These are phyloP conservation scores for Circinella minor DNA, from an alignment of 371 early-diverging fungal genomes.

Conservation along the genomic window DNA sequence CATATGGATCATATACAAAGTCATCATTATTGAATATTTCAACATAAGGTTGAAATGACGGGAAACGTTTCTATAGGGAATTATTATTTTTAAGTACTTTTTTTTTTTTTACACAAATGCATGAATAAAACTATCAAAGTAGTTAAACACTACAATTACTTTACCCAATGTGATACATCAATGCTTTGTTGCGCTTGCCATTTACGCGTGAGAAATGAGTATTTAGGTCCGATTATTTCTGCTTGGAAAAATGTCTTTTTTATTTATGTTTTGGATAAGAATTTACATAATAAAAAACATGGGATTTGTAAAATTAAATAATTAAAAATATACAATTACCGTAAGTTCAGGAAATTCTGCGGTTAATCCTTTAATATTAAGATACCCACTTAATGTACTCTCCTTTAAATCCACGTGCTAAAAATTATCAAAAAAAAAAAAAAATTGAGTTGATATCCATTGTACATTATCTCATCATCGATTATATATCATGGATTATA, in stretches of 20 bases:
- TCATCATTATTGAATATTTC: conserved; percentile 72
- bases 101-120: no score
- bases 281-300: no score
- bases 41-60: conserved; percentile 67
- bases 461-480: no score
- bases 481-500: no score
- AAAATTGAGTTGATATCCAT: no score
- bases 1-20: conserved; percentile 70
- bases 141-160: conserved; percentile 6
- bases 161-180: conserved; percentile 86
- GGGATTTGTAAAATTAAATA: no score
- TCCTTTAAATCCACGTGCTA: conserved; percentile 74
- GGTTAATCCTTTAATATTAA: conserved; percentile 76
- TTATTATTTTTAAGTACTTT: neutral
- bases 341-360: conserved; percentile 63
- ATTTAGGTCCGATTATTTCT: conserved; percentile 80
- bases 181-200: conserved; percentile 84
- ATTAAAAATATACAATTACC: conserved; percentile 19
- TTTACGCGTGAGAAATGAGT: conserved; percentile 82
- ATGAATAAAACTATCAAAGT: neutral
- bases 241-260: conserved; percentile 81
- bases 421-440: neutral
- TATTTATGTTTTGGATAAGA: no score
- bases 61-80: conserved; percentile 56
- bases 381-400: conserved; percentile 75